A percentile compares a stretch with the other conserved stretches of the same genome.
These are phyloP conservation scores for Claviceps fusiformis DNA, from an alignment of 2,329 filamentous ascomycete genomes.

Conservation along the genomic window DNA sequence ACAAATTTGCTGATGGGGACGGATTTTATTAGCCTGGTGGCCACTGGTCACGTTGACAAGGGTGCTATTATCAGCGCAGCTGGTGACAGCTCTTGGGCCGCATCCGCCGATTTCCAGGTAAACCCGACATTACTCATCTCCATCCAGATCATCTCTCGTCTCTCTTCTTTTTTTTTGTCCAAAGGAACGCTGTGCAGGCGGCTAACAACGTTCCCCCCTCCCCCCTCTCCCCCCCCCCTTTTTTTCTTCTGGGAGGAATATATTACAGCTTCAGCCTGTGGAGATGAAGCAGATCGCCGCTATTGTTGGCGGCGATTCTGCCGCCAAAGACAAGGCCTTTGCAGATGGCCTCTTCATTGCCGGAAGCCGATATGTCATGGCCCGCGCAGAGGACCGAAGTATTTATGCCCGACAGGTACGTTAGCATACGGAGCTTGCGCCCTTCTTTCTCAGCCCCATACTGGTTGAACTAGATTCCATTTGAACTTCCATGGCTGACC, in stretches of 20 bases:
- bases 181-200: not conserved
- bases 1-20: constrained; percentile 8
- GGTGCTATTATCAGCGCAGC: constrained; percentile 71
- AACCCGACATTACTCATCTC: constrained; percentile 13
- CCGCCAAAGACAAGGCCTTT: constrained; percentile 51
- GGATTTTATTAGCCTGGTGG: constrained; percentile 53
- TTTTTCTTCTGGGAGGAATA: not conserved
- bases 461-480: not conserved
- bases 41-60: constrained; percentile 66
- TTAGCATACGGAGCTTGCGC: not conserved
- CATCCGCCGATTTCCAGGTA: constrained; percentile 60
- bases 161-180: too few species aligned
- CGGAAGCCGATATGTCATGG: constrained; percentile 65
- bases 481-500: not conserved
- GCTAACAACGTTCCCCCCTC: not conserved
- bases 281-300: constrained; percentile 46
- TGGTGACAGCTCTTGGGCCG: constrained; percentile 71
- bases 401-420: constrained; percentile 78
- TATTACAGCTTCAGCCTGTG: constrained; percentile 24
- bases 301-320: constrained; percentile 32
- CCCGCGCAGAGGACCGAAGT: constrained; percentile 62
- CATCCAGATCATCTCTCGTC: not conserved
- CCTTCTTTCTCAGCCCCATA: not conserved
- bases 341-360: constrained; percentile 61
- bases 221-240: too few species aligned